Percentiles rank a stretch among this genome's conserved stretches.
Conservation (phyloP, 768 basidiomycete genomes). For the Lactarius akahatsu region DNA sequence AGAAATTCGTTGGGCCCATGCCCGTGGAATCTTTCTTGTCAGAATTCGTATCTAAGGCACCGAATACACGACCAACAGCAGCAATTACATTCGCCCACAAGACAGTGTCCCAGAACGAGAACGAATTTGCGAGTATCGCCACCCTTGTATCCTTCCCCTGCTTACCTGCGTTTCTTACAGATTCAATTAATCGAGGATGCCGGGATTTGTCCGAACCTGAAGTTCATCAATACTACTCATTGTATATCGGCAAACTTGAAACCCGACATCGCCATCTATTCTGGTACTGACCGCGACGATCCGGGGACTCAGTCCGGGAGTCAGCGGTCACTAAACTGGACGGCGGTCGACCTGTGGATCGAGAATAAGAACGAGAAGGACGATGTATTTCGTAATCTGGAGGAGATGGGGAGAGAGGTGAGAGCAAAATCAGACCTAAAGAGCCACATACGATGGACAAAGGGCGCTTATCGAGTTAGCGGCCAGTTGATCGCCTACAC, state of each 20-base stretch:
- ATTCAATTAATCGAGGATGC: neutral
- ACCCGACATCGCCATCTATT: constrained; percentile 15
- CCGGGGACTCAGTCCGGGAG: neutral
- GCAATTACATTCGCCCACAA: neutral
- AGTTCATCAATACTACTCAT: constrained; percentile 1
- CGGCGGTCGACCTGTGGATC: constrained; percentile 5
- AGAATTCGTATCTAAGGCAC: neutral
- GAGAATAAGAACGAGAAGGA: neutral
- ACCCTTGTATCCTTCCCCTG: neutral
- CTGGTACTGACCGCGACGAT: neutral
- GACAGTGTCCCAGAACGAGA: neutral
- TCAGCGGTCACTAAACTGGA: neutral
- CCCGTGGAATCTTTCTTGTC: neutral
- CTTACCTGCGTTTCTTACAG: neutral
- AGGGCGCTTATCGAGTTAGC: no score
- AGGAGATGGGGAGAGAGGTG: no score
- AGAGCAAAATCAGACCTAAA: no score
- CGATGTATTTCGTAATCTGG: neutral
- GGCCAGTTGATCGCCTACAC: no score
- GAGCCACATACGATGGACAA: no score
- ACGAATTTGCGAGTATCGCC: constrained; percentile 1
- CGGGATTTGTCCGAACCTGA: neutral
- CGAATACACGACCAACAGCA: neutral
- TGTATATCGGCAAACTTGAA: neutral
- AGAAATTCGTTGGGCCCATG: constrained; percentile 18